Evolutionary conservation across 2,329 filamentous ascomycete genomes (phyloP), one percentile per base, ranked within the genome.

Genomic region (Pezicula carpinea): DNA sequence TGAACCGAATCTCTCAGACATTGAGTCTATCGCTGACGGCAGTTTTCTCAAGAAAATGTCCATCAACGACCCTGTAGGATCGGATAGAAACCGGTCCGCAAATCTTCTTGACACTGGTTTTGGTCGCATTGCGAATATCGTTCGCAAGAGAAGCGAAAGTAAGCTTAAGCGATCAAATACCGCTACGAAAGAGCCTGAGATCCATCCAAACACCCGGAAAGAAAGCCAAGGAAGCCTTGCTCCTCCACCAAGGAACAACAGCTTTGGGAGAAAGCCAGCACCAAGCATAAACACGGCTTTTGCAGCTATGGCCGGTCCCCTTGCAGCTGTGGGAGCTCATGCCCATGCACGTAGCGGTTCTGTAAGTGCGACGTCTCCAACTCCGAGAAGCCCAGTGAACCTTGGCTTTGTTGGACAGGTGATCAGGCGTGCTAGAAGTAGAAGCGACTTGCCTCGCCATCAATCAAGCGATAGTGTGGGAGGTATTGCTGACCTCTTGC

Each of bases 41-140:
- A 81, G 75, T 48, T 73, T 87, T 33, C 64, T 86, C 34, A 87
- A 84, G 59, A 82, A 79, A 61, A 67, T 79, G 36, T 79, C 75
- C 6, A 70, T 83, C 53, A 74, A 70, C 58, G 67, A 74, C 42
- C 68, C 69, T 17, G 67, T 69, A 34, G 59, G 62, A 40, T 53
- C 61, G 52, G 56, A 51, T 36, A 64, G 66, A 44, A 60, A 68
- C 13, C 73, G 76, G 17, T 72, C 74, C 51, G 72, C 75, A 39
- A 81, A 73, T 61, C 73, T 74, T 56, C 68, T 86, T 6, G 73
- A 74, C 43, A 72, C 72, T 39, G 51, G 54, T 6, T 47, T 61
- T 21, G 53, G 56, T 48, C 46, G 53, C 11, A 23, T 64, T n/a
- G 56, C 56, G 8, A 61, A 50, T 21, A 55, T 62, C n/a, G 56